Evolutionary conservation across 2,329 filamentous ascomycete genomes (phyloP), one percentile per base, ranked within the genome.

Genomic region (Aureobasidium sp.): DNA sequence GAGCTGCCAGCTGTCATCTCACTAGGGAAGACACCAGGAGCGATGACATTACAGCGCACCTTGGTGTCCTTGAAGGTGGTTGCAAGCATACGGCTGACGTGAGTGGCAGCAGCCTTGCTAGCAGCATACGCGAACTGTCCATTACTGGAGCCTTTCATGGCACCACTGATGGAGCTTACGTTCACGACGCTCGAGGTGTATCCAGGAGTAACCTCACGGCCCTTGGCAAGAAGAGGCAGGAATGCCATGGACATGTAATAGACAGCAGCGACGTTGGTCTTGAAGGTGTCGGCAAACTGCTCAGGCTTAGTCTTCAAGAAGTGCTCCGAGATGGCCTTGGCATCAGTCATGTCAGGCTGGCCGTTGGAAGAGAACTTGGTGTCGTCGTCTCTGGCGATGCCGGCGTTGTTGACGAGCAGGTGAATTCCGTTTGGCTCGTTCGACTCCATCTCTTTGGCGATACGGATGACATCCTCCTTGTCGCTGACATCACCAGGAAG

Each of bases 231-330:
- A 2, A 82, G 70, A 0, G 80, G 80, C 2, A 84, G 70, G 67
- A 84, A 79, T 1, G 79, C 79, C 63, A 81, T 80, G 19, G 77
- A 76, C 64, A 79, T 78, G 70, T 80, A 82, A 69, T 78, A 83
- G 27, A 75, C 73, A 35, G 74, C 75, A 0, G 75, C 75, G 33
- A 81, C 73, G 55, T 83, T 83, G 21, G 77, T 81, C 57, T 75
- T 73, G 69, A 80, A 80, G 0, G 78, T 81, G 35, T 79, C 74
- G 9, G 70, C 70, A 77, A 78, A 83, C 25, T 73, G 68, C 43
- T 77, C 67, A 3, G 77, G 75, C 45, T 75, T 72, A 7, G 75
- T 77, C 61, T 76, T 74, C 64, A 79, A 71, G 63, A 82, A 78
- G 65, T 81, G 78, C 47, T 81, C 70, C 3, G 77, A 77, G 59